These are phyloP conservation scores for Neurospora sp. DNA, from an alignment of 495 filamentous ascomycete genomes.

Conservation along the genomic window DNA sequence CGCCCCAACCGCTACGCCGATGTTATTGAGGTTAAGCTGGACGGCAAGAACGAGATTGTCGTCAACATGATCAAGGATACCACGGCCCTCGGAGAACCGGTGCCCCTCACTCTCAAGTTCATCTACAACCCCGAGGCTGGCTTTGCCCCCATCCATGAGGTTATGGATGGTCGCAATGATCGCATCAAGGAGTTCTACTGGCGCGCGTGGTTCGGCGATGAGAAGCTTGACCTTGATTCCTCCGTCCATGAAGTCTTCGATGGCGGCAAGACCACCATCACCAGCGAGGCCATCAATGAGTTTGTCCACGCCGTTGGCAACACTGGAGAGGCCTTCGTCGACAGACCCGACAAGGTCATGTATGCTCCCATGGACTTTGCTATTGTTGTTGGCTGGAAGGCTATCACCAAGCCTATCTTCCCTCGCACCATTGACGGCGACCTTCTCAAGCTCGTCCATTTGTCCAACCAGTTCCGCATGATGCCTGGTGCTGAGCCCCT, in stretches of 20 bases:
- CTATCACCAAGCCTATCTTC: slow-evolving; percentile 97
- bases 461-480: slow-evolving; percentile 98
- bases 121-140: slow-evolving; percentile 88
- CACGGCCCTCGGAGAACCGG: slow-evolving; percentile 67
- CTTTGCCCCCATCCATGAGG: slow-evolving; percentile 88
- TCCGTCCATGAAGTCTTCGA: slow-evolving; percentile 78
- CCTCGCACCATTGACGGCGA: slow-evolving; percentile 90
- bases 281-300: slow-evolving; percentile 85
- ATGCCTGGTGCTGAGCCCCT: slow-evolving; percentile 88
- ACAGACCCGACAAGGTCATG: slow-evolving; percentile 88
- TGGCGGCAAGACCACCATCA: slow-evolving; percentile 77
- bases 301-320: slow-evolving; percentile 98
- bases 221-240: slow-evolving; percentile 71
- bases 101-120: slow-evolving; percentile 74
- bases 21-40: slow-evolving; percentile 74
- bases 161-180: slow-evolving; percentile 90
- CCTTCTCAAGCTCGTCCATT: slow-evolving; percentile 84
- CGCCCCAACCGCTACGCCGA: slow-evolving; percentile 57
- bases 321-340: slow-evolving; percentile 96
- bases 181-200: slow-evolving; percentile 98
- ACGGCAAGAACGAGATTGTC: slow-evolving; percentile 64
- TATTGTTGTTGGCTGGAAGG: slow-evolving; percentile 98
- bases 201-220: slow-evolving; percentile 89
- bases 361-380: slow-evolving; percentile 98
- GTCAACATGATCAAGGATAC: slow-evolving; percentile 84